Evolutionary conservation across 371 early-diverging fungal species (phyloP), one percentile per base, ranked within the genome.

Genomic region (Mortierella sp.): DNA sequence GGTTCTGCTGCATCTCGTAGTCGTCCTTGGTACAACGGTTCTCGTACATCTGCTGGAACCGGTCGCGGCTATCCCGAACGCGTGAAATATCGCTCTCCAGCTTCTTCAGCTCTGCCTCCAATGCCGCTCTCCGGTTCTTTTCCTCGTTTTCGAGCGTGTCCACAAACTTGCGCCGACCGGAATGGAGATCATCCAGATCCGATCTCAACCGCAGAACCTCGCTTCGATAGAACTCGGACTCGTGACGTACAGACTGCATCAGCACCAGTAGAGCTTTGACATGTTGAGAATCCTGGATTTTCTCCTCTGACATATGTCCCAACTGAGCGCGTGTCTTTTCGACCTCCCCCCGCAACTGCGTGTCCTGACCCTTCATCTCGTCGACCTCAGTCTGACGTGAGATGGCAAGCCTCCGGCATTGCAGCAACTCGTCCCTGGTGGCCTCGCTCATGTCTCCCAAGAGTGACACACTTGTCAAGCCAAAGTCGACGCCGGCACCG

Each of bases 31-130:
- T 90, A 35, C 91, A 93, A 35, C 93, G 90, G 65, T 93, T 91
- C 58, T 96, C 96, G 14, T 95, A 89, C 46, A 89, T 87, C 14
- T 91, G 90, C 83, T 96, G 96, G 24, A 97, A 90, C 46, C 89
- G 89, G 88, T 98, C 97, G 54, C 98, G 93, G 74, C 95, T 92
- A 56, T 92, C 92, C 68, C 97, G 92, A 72, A 97, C 90, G 32
- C 97, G 91, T 7, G 92, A 89, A 74, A 96, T 87, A 68, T 98
- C 98, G 24, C 82, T 87, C 60, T 97, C 96, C 27, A 97, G 78
- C 70, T 91, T 91, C 60, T 92, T 90, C 76, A 96, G 82, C 76
- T 96, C 94, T 1, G 90, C 87, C 75, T 93, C 92, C 32, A 90
- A 76, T 1, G 90, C 88, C 0, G 93, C 90, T 38, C 96, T 90